Evolutionary conservation across 2,329 filamentous ascomycete species (phyloP).

Genomic region (Dothistroma pini): DNA sequence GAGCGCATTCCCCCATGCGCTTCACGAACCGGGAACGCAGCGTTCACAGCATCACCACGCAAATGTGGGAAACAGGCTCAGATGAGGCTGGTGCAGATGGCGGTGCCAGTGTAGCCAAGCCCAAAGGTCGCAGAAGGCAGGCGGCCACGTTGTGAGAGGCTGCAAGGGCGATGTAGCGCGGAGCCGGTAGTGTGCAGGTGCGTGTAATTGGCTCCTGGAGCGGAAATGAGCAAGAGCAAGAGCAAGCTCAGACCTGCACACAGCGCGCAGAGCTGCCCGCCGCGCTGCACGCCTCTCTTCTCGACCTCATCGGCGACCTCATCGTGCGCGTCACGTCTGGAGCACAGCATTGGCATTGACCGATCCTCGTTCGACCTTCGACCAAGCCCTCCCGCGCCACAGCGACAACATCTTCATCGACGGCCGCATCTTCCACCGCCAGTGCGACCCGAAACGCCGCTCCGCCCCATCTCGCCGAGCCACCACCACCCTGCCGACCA

Average conservation of each 20-base stretch:
- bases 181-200: neutral
- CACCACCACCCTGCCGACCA: neutral
- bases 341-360: neutral
- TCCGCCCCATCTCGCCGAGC: neutral
- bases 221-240: neutral
- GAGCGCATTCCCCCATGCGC: neutral
- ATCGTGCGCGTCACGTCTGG: neutral
- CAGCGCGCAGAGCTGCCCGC: neutral
- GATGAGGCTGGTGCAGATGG: neutral
- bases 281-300: neutral
- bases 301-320: constrained; percentile 11
- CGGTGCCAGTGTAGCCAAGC: neutral
- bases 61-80: neutral
- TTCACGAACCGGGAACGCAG: neutral
- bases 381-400: neutral
- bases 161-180: neutral
- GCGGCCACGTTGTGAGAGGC: neutral
- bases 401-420: neutral
- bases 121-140: neutral
- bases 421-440: neutral
- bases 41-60: no score
- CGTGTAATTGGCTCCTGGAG: neutral
- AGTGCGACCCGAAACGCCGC: neutral
- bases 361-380: neutral
- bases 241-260: neutral